Conservation (phyloP, 148 eudicot genomes). For the Bassia scoparia region DNA sequence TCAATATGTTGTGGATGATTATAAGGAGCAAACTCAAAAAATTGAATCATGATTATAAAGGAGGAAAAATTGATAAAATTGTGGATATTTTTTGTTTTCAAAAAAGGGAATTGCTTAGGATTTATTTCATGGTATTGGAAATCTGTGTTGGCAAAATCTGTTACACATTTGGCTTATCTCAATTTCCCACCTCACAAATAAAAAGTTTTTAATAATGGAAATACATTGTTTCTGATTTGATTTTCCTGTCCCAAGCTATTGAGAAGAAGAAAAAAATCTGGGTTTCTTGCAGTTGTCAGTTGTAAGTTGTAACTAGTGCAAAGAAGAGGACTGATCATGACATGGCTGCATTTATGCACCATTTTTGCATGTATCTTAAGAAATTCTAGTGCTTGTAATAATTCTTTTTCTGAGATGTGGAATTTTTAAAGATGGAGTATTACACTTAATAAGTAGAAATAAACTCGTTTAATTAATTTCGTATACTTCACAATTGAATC, state of each 20-base stretch:
- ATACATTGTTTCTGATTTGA: neutral
- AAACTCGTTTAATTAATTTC: too few species aligned
- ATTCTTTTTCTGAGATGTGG: too few species aligned
- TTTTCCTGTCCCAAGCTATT: neutral
- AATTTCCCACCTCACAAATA: constrained; percentile 43
- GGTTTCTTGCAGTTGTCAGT: neutral
- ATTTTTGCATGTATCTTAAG: neutral
- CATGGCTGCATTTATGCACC: neutral
- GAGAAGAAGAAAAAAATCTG: neutral
- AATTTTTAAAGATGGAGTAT: too few species aligned
- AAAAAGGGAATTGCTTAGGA: constrained; percentile 8
- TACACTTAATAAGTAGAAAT: too few species aligned
- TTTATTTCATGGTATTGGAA: constrained; percentile 18
- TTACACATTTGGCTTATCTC: constrained; percentile 76
- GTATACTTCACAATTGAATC: too few species aligned
- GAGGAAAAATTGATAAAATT: neutral
- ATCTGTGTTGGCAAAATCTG: constrained; percentile 52
- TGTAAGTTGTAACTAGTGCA: too few species aligned
- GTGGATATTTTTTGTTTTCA: neutral
- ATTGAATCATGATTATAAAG: constrained; percentile 2
- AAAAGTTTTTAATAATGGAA: neutral
- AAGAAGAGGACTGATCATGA: neutral
- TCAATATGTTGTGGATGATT: constrained; percentile 9
- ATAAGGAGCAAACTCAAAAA: too few species aligned
- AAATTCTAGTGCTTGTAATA: neutral